These are phyloP conservation scores for Rugosomyces carneus DNA, from an alignment of 1,284 basidiomycete genomes.

Conservation along the genomic window DNA sequence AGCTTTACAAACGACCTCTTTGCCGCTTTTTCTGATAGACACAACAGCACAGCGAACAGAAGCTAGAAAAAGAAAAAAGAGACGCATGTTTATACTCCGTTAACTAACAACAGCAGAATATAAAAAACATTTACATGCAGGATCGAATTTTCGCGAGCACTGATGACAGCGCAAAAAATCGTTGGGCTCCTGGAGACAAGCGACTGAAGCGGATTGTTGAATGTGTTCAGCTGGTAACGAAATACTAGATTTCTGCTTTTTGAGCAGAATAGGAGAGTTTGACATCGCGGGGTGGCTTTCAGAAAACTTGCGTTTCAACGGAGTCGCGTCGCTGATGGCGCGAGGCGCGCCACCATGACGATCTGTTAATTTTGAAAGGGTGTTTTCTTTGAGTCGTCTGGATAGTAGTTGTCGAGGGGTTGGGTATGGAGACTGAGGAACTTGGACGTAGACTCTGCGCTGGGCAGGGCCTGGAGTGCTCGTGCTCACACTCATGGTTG, in stretches of 20 bases:
- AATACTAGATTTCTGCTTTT: constrained; percentile 13
- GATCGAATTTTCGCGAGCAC: constrained; percentile 54
- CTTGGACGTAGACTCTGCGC: constrained; percentile 44
- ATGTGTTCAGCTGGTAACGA: constrained; percentile 1
- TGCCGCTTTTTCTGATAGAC: constrained; percentile 19
- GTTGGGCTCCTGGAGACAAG: constrained; percentile 24
- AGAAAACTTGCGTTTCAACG: constrained; percentile 38
- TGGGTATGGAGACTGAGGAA: constrained; percentile 43
- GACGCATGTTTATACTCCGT: not conserved
- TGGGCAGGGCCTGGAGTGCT: constrained; percentile 6
- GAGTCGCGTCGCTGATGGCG: constrained; percentile 19
- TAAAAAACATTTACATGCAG: constrained; percentile 32
- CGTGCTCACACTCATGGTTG: no score
- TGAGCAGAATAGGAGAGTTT: not conserved
- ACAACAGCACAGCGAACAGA: constrained; percentile 45
- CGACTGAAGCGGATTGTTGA: constrained; percentile 2
- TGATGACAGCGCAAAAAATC: constrained; percentile 59
- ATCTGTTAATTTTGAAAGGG: no score
- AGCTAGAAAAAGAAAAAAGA: constrained; percentile 27
- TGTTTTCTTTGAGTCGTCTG: no score
- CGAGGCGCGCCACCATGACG: no score
- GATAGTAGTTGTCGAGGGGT: constrained; percentile 20
- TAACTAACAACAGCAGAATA: constrained; percentile 8
- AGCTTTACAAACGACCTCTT: constrained; percentile 37
- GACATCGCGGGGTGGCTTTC: constrained; percentile 17